These are phyloP conservation scores for Trichoderma atroviride DNA, from an alignment of 2,329 filamentous ascomycete genomes.

Conservation along the genomic window DNA sequence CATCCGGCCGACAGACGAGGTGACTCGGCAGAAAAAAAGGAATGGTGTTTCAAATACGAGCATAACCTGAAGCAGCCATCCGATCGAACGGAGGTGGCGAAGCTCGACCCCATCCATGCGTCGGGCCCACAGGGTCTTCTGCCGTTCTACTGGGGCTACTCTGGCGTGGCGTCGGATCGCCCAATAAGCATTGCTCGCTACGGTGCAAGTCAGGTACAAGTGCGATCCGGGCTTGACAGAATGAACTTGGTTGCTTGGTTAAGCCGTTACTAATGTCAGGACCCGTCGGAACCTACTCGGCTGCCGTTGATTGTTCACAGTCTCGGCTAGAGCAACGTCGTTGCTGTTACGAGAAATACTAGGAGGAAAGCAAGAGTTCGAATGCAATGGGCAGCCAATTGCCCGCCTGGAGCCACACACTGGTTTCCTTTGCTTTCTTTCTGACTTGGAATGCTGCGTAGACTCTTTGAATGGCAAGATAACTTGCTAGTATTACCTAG, in stretches of 20 bases:
- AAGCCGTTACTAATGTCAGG: neutral
- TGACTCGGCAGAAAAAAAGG: neutral
- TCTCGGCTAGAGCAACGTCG: too few relatives aligned
- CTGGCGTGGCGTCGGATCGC: neutral
- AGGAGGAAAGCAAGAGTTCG: too few relatives aligned
- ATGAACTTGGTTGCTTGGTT: neutral
- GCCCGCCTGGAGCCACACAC: too few relatives aligned
- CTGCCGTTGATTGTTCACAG: neutral
- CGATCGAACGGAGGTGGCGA: slow-evolving; percentile 23
- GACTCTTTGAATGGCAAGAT: too few relatives aligned
- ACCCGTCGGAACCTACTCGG: neutral
- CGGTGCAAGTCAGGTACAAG: neutral
- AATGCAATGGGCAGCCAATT: too few relatives aligned
- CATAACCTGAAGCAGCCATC: slow-evolving; percentile 22
- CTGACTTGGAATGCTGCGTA: too few relatives aligned
- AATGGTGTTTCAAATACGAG: slow-evolving; percentile 23
- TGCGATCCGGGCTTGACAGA: neutral
- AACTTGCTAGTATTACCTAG: too few relatives aligned
- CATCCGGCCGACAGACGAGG: neutral
- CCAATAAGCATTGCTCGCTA: neutral
- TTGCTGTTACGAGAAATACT: too few relatives aligned
- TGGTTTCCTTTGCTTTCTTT: too few relatives aligned
- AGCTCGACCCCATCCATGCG: slow-evolving; percentile 14
- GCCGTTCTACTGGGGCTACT: neutral
- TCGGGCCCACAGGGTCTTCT: neutral